A percentile compares a stretch with the other conserved stretches of the same genome.
Conservation (phyloP, 169 alveolate species). For the Eimeria tenella region DNA sequence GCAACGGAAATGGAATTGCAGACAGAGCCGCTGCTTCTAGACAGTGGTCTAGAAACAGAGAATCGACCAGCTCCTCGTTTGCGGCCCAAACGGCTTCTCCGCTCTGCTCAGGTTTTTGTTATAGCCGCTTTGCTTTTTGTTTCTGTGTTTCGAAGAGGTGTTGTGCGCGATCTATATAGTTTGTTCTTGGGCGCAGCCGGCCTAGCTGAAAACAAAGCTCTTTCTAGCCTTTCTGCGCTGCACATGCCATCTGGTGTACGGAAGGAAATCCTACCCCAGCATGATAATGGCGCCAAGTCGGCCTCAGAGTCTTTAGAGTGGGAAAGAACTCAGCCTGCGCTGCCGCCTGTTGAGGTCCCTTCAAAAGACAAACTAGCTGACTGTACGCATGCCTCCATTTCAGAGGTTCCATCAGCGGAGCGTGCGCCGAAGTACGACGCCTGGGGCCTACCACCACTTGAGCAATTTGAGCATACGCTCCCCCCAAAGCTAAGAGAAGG, state of each 20-base stretch:
- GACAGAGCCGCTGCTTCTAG: not conserved
- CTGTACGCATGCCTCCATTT: not conserved
- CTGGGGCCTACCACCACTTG: conserved; percentile 52
- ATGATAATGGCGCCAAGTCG: not conserved
- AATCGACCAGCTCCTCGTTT: not conserved
- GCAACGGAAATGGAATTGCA: not conserved
- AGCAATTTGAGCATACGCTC: conserved; percentile 27
- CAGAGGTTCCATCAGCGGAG: not conserved
- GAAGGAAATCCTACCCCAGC: too few species aligned
- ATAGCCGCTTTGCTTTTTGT: not conserved
- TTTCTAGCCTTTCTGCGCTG: not conserved
- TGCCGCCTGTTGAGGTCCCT: not conserved
- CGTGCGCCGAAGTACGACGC: not conserved
- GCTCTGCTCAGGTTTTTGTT: too few species aligned
- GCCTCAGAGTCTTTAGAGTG: not conserved
- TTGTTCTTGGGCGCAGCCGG: not conserved
- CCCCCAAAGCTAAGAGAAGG: not conserved
- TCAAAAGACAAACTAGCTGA: not conserved
- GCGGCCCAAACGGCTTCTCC: not conserved
- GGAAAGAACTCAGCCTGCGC: not conserved
- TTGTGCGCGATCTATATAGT: not conserved
- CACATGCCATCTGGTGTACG: not conserved
- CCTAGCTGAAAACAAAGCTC: not conserved
- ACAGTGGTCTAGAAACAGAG: not conserved
- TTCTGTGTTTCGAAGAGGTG: not conserved